These are phyloP conservation scores for Medicago arabica DNA, from an alignment of 306 rosid genomes.

Conservation along the genomic window DNA sequence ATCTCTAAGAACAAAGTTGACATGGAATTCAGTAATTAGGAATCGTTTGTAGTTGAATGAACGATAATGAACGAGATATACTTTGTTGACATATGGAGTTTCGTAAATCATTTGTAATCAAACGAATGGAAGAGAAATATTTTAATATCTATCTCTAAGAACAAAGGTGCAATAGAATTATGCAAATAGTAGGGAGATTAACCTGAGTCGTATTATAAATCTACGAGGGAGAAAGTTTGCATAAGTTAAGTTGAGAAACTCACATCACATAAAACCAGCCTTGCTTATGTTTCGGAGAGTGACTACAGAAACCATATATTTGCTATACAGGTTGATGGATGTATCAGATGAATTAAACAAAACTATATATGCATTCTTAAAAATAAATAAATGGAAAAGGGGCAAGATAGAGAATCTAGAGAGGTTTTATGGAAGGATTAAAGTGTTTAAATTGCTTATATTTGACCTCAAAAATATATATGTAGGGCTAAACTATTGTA, in stretches of 20 bases:
- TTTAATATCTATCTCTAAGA: background rate
- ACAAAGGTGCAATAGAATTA: background rate
- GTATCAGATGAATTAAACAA: background rate
- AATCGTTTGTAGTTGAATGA: background rate
- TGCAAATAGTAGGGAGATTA: background rate
- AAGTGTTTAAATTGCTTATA: background rate
- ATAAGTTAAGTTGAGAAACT: background rate
- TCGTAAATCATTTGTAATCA: background rate
- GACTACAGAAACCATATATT: background rate
- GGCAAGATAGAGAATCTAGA: background rate
- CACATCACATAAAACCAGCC: background rate
- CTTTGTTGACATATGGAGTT: background rate
- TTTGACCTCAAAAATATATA: background rate
- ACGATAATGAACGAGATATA: background rate
- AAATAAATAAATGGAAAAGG: background rate
- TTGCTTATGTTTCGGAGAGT: background rate
- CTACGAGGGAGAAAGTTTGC: background rate
- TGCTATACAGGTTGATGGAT: background rate
- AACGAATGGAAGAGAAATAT: background rate
- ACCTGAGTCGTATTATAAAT: background rate
- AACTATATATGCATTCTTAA: background rate
- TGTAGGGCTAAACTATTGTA: background rate
- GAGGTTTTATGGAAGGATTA: background rate
- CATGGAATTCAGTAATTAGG: constrained; percentile 1
- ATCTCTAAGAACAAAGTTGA: constrained; percentile 1